Evolutionary conservation across 139 green algal species (phyloP).

Genomic region (Chlamydomonas sp.): DNA sequence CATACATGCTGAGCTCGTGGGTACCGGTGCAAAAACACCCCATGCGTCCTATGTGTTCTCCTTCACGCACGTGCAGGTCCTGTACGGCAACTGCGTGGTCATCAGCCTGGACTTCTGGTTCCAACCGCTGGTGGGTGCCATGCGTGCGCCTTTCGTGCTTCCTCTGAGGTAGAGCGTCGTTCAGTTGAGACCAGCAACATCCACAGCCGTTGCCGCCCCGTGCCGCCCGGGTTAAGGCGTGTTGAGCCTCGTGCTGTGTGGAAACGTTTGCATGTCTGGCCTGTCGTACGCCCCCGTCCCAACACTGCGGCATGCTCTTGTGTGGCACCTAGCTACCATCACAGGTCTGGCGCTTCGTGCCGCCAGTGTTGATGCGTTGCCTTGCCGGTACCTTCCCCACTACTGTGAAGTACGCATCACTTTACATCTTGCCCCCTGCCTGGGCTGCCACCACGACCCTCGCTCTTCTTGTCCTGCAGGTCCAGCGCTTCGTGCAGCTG

Average conservation of each 20-base stretch:
- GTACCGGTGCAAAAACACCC: too few relatives aligned
- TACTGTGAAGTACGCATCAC: background rate
- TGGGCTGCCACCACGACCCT: background rate
- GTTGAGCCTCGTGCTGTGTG: too few relatives aligned
- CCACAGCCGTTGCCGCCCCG: too few relatives aligned
- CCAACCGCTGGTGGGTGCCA: background rate
- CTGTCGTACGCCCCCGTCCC: background rate
- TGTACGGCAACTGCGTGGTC: constrained; percentile 31
- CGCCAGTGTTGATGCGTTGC: background rate
- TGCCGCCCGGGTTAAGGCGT: too few relatives aligned
- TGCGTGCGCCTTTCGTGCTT: background rate
- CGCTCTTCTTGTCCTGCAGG: background rate
- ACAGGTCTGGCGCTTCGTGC: background rate
- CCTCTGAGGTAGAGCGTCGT: too few relatives aligned
- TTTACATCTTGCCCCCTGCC: background rate
- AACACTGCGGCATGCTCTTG: background rate
- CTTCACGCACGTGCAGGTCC: background rate
- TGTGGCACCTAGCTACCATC: background rate
- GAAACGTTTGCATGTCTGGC: too few relatives aligned
- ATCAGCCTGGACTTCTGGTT: constrained; percentile 26
- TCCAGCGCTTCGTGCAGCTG: constrained; percentile 40
- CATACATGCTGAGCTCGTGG: too few relatives aligned
- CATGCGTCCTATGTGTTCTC: too few relatives aligned
- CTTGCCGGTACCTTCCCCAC: background rate
- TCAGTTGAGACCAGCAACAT: too few relatives aligned